phyloP scores from a whole-genome alignment of 1,139 yeast species.

The Diutina catenulata region DNA sequence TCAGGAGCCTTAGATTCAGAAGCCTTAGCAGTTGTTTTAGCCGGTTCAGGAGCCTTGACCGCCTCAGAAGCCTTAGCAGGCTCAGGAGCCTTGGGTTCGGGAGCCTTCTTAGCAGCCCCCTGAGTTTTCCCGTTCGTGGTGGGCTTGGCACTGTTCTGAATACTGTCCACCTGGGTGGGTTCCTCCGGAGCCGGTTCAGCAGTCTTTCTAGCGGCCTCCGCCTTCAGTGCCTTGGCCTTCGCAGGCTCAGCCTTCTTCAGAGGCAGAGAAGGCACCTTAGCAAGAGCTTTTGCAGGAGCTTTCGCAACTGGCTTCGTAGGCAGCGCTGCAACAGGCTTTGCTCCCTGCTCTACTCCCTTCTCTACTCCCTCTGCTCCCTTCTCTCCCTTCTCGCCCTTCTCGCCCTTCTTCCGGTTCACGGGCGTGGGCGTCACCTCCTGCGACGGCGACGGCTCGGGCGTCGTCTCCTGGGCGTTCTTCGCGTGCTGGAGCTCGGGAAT shows the following conservation, averaged over 20 bases:
- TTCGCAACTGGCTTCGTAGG: neutral
- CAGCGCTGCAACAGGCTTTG: no score
- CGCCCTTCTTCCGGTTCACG: neutral
- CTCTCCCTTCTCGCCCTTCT: neutral
- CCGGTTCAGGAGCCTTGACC: neutral
- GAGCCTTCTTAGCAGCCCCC: neutral
- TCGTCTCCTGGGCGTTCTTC: neutral
- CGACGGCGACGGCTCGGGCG: neutral
- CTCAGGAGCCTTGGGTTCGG: neutral
- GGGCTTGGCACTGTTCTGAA: no score
- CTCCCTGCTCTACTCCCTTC: no score
- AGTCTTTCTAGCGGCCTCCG: no score
- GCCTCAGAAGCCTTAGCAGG: neutral
- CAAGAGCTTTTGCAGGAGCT: neutral
- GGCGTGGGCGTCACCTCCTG: neutral
- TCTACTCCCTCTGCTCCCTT: no score
- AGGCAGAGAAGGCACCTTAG: neutral
- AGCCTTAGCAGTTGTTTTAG: neutral
- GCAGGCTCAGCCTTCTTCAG: no score
- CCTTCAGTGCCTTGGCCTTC: no score
- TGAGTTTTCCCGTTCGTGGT: no score
- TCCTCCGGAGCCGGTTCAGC: no score
- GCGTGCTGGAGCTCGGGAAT: neutral
- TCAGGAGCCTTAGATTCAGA: neutral
- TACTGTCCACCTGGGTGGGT: no score